These are phyloP conservation scores for Fusarium sarcochroum DNA, from an alignment of 2,329 filamentous ascomycete genomes.

Conservation along the genomic window DNA sequence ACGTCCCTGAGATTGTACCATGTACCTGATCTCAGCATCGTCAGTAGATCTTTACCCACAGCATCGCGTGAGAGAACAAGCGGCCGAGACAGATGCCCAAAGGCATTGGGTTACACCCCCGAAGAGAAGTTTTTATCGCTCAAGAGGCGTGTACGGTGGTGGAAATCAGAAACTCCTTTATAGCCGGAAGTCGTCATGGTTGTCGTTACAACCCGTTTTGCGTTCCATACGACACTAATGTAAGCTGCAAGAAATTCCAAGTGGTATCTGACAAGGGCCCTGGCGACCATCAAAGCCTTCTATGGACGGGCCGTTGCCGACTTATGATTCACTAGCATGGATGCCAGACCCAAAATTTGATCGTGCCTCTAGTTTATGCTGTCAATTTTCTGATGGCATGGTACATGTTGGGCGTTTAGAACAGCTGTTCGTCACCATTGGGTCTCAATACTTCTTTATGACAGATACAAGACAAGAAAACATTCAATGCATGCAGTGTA, in stretches of 20 bases:
- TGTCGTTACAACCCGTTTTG: slow-evolving; percentile 19
- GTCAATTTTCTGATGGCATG: slow-evolving; percentile 22
- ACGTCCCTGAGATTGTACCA: slow-evolving; percentile 7
- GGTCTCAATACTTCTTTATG: slow-evolving; percentile 17
- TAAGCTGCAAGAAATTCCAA: slow-evolving; percentile 45
- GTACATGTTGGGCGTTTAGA: neutral
- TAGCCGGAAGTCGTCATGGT: slow-evolving; percentile 24
- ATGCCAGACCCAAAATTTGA: slow-evolving; percentile 1
- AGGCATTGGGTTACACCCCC: neutral
- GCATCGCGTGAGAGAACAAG: slow-evolving; percentile 1
- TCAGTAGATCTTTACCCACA: slow-evolving; percentile 1
- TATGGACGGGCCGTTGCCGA: slow-evolving; percentile 34
- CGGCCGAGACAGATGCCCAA: slow-evolving; percentile 5
- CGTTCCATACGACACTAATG: slow-evolving; percentile 35
- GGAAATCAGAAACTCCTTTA: slow-evolving; percentile 6
- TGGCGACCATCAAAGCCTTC: slow-evolving; percentile 28
- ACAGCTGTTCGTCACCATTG: neutral
- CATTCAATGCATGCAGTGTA: slow-evolving; percentile 33
- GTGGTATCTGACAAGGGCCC: slow-evolving; percentile 33
- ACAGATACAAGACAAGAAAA: slow-evolving; percentile 9
- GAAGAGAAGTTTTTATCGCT: neutral
- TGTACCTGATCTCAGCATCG: slow-evolving; percentile 5
- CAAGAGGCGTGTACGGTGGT: neutral
- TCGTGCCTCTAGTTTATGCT: slow-evolving; percentile 6
- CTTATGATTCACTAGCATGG: slow-evolving; percentile 22